Conservation (phyloP, 192 early-diverging fungal genomes). For the Podila verticillata region DNA sequence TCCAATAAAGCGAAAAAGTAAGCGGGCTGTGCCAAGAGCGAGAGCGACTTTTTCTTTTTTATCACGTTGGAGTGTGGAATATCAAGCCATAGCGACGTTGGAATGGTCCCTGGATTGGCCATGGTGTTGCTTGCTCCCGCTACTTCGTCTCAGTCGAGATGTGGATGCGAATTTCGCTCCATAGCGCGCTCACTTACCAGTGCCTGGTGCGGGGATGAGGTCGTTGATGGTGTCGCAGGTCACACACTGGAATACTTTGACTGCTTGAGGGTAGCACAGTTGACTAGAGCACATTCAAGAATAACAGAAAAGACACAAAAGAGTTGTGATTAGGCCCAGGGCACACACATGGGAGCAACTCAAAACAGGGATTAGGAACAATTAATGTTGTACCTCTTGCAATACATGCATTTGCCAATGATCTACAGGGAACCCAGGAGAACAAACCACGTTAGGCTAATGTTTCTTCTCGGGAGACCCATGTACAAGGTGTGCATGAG, state of each 20-base stretch:
- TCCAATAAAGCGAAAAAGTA: background rate
- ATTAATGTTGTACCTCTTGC: constrained; percentile 55
- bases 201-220: constrained; percentile 52
- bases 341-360: too few species aligned
- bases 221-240: constrained; percentile 92
- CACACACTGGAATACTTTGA: constrained; percentile 88
- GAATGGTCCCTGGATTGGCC: too few species aligned
- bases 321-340: background rate
- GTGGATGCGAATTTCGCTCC: too few species aligned
- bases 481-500: background rate
- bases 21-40: background rate
- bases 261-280: constrained; percentile 74
- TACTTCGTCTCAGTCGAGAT: too few species aligned
- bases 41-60: background rate
- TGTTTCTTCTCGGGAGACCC: background rate
- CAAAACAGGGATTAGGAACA: too few species aligned
- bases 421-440: constrained; percentile 37
- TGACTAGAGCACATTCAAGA: constrained; percentile 55
- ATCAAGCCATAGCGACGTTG: too few species aligned
- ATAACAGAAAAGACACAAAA: background rate
- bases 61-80: too few species aligned
- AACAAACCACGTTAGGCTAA: background rate
- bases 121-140: too few species aligned
- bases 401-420: constrained; percentile 72
- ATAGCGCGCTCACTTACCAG: constrained; percentile 28